phyloP scores from a whole-genome alignment of 192 early-diverging fungal genomes.

The Backusella tarrabulga region DNA sequence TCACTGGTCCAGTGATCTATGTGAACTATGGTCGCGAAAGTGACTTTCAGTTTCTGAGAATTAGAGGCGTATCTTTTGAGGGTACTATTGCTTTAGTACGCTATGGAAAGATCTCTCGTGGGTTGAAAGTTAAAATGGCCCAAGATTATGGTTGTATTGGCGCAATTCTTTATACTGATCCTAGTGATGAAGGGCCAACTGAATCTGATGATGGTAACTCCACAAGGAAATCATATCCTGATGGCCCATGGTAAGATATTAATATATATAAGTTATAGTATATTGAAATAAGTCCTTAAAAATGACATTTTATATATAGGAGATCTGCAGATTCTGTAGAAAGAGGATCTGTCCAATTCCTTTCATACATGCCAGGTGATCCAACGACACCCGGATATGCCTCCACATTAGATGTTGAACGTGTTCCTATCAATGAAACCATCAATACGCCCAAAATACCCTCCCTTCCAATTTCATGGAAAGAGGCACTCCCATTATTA shows the following conservation, averaged over 20 bases:
- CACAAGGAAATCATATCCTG: conserved; percentile 49
- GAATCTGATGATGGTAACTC: background rate
- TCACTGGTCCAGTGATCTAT: conserved; percentile 59
- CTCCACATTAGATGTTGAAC: conserved; percentile 25
- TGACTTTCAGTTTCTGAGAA: conserved; percentile 49
- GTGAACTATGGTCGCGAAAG: conserved; percentile 57
- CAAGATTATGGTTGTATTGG: conserved; percentile 54
- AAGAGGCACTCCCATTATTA: conserved; percentile 56
- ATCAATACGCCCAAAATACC: conserved; percentile 53
- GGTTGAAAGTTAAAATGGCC: conserved; percentile 55
- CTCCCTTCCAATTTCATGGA: conserved; percentile 62
- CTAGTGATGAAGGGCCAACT: conserved; percentile 54
- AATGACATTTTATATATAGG: conserved; percentile 24
- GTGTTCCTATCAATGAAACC: conserved; percentile 41
- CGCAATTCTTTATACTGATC: conserved; percentile 62
- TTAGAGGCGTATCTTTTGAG: conserved; percentile 21
- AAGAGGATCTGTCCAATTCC: conserved; percentile 51
- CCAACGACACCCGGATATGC: conserved; percentile 60
- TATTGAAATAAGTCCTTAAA: background rate
- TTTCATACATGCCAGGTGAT: conserved; percentile 51
- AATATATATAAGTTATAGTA: background rate
- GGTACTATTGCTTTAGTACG: conserved; percentile 51
- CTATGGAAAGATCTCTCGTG: conserved; percentile 51
- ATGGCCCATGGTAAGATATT: conserved; percentile 47
- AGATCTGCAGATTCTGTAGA: conserved; percentile 32